Base-by-base conservation (phyloP, 202 grass and related monocot species). In the Cymbopogon flexuosus region DNA sequence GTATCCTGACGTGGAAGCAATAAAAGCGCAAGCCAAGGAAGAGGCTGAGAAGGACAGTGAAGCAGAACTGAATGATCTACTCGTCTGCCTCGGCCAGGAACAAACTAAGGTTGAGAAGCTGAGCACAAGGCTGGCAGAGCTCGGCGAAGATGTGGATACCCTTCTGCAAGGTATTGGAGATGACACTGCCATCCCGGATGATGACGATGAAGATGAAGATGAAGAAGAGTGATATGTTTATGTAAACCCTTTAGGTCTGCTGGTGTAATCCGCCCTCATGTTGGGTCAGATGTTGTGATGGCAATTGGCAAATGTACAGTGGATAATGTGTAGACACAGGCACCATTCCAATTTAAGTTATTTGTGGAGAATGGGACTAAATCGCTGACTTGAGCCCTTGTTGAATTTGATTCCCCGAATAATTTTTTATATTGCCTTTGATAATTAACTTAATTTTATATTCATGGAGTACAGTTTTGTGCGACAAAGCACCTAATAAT, bases 81-180 rank as follows among this genome's bases (percentile, higher is more conserved):
- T 99, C 2, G 87, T 99, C 81, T 99, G 96, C 86, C 86, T 96
- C 19, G 96, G 96, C 14, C 96, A 99, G 83, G 96, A 99, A 76
- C 96, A 99, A 66, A 99, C 52, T 49, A 99, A 99, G 90, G 96
- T 99, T 21, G 92, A 99, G 90, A 96, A 91, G 81, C 80, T 99
- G 75, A 90, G 88, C 62, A 37, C 88, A 80, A 89, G 75, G 83
- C 63, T 99, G 56, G 86, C 72, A n/a, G 96, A 96, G 80, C 77
- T 99, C 9, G 96, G 92, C 0, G 96, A 96, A 77, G 90, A 99
- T 37, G 87, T 90, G 49, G 92, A 96, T 63, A 64, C 89, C 10
- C 85, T 99, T 82, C 78, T 99, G 56, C 88, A 99, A 80, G 96
- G 96, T 36, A 91, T 99, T 5, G 92, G 92, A 0, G 92, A 91